Evolutionary conservation across 139 green algal species (phyloP).

Genomic region (Desmodesmus armatus): DNA sequence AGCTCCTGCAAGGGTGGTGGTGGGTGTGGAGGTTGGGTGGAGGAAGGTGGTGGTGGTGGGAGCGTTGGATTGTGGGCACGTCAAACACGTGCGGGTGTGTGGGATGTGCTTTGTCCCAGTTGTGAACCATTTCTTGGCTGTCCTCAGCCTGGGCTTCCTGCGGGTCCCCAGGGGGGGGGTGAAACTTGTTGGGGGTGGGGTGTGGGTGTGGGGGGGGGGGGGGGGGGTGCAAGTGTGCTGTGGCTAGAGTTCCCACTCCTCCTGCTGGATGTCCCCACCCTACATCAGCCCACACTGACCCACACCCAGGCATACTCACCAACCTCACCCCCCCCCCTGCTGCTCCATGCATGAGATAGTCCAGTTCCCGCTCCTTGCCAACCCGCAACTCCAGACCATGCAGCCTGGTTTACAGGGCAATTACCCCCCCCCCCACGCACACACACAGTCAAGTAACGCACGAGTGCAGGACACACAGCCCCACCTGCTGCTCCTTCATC

Average conservation of each 20-base stretch:
- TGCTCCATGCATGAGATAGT: neutral
- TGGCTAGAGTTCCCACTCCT: no score
- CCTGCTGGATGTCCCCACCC: neutral
- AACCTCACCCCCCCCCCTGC: neutral
- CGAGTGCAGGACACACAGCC: neutral
- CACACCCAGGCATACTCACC: neutral
- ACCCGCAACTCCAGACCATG: neutral
- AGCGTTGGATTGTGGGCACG: no score
- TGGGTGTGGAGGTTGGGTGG: no score
- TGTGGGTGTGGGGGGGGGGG: no score
- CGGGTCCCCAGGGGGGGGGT: no score
- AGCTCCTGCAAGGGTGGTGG: constrained; percentile 1
- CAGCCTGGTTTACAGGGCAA: neutral
- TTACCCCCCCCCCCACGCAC: neutral
- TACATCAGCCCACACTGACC: neutral
- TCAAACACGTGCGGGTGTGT: no score
- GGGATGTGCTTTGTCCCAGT: constrained; percentile 87
- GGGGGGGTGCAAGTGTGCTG: no score
- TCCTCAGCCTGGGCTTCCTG: constrained; percentile 63
- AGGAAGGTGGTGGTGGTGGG: no score
- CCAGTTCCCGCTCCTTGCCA: no score
- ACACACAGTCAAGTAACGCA: neutral
- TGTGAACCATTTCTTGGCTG: constrained; percentile 67
- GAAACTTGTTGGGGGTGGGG: no score
- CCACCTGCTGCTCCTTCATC: constrained; percentile 65